phyloP scores from a whole-genome alignment of 2,329 filamentous ascomycete genomes.

The Intubia oerlemansii region DNA sequence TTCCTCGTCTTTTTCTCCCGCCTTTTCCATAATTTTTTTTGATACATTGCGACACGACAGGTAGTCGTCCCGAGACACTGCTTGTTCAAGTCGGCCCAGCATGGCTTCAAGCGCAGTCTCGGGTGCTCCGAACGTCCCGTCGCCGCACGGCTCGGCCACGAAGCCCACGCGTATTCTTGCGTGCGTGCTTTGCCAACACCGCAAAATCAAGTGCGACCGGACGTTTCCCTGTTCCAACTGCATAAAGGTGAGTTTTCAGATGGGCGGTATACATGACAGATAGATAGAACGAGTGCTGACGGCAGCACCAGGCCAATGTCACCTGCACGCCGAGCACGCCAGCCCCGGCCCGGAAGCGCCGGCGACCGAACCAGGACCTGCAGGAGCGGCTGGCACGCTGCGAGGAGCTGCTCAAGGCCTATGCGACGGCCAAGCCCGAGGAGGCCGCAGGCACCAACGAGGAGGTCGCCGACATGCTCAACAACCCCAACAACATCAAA shows the following conservation, averaged over 20 bases:
- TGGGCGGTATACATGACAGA: too few relatives aligned
- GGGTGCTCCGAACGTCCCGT: not conserved
- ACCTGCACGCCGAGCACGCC: conserved; percentile 37
- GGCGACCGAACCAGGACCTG: conserved; percentile 37
- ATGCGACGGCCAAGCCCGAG: conserved; percentile 19
- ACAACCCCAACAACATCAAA: conserved; percentile 10
- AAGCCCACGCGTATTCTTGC: conserved; percentile 26
- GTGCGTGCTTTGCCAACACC: conserved; percentile 35
- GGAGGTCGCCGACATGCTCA: conserved; percentile 6
- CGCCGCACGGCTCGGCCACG: not conserved
- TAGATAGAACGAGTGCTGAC: too few relatives aligned
- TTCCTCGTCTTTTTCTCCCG: not conserved
- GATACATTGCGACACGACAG: not conserved
- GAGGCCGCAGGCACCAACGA: conserved; percentile 4
- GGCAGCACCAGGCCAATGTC: conserved; percentile 27
- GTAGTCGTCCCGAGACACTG: conserved; percentile 1
- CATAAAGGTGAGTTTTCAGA: conserved; percentile 25
- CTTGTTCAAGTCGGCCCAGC: too few relatives aligned
- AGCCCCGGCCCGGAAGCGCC: conserved; percentile 35
- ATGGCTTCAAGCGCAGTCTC: too few relatives aligned
- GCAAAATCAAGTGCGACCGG: conserved; percentile 42
- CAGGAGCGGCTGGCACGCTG: conserved; percentile 37
- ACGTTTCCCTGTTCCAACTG: conserved; percentile 38
- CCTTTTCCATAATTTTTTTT: not conserved
- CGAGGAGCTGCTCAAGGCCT: conserved; percentile 35